phyloP scores from a whole-genome alignment of 2,329 filamentous ascomycete species.

The Botrytis deweyae region DNA sequence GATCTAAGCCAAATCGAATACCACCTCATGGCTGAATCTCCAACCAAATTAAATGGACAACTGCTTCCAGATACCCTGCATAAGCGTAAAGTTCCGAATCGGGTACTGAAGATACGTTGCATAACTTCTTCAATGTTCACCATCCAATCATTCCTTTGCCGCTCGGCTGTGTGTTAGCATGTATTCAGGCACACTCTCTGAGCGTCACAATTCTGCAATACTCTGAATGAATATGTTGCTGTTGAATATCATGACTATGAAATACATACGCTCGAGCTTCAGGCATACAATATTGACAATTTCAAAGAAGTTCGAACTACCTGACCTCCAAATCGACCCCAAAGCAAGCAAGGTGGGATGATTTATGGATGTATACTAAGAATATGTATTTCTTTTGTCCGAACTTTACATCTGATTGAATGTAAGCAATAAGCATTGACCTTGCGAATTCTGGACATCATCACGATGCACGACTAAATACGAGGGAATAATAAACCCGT shows the following conservation, averaged over 20 bases:
- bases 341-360: not conserved
- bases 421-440: conserved; percentile 17
- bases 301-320: not conserved
- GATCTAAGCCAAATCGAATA: conserved; percentile 2
- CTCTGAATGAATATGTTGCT: not conserved
- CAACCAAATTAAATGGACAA: not conserved
- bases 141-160: conserved; percentile 17
- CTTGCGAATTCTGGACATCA: conserved; percentile 9
- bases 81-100: conserved; percentile 2
- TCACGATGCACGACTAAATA: conserved; percentile 16
- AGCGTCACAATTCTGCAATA: not conserved
- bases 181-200: not conserved
- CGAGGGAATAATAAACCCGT: not conserved
- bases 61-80: conserved; percentile 3
- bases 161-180: conserved; percentile 7
- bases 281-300: conserved; percentile 1
- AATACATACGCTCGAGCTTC: not conserved
- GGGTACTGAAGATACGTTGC: not conserved
- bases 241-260: not conserved
- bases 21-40: not conserved
- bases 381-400: not conserved
- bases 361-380: not conserved
- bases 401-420: conserved; percentile 6
- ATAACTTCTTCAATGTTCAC: not conserved
- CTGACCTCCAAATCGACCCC: not conserved